phyloP scores from a whole-genome alignment of 768 basidiomycete genomes.

The Fibroporia radiculosa region DNA sequence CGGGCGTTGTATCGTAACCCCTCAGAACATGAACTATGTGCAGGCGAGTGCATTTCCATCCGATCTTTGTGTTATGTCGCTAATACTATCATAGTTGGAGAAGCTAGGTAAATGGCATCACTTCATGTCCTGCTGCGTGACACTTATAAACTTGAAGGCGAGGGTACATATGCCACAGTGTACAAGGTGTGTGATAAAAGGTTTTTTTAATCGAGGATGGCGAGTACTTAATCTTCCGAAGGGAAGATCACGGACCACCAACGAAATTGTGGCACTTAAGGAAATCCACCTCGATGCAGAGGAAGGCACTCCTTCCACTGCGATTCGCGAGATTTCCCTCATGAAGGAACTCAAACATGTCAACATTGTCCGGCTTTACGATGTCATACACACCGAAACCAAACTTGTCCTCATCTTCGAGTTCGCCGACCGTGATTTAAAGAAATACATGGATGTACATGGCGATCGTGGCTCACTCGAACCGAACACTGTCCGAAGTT shows the following conservation, averaged over 20 bases:
- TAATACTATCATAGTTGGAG: slow-evolving; percentile 53
- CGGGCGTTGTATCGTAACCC: too few relatives aligned
- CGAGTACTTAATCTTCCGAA: slow-evolving; percentile 20
- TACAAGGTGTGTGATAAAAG: slow-evolving; percentile 61
- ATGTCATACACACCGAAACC: slow-evolving; percentile 98
- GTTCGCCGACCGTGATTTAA: slow-evolving; percentile 96
- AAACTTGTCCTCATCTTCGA: slow-evolving; percentile 98
- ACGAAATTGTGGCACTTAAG: slow-evolving; percentile 96
- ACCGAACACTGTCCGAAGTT: slow-evolving; percentile 80
- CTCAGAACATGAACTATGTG: slow-evolving; percentile 46
- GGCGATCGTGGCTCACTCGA: slow-evolving; percentile 95
- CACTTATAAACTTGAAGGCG: slow-evolving; percentile 39
- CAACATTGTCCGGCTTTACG: slow-evolving; percentile 97
- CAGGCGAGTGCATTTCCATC: slow-evolving; percentile 30
- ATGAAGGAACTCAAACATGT: slow-evolving; percentile 99
- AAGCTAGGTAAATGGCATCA: slow-evolving; percentile 49
- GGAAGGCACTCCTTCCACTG: slow-evolving; percentile 97
- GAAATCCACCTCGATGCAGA: slow-evolving; percentile 99
- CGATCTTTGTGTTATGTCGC: background rate
- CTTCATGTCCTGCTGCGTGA: slow-evolving; percentile 6
- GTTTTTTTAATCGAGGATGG: background rate
- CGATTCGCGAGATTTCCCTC: slow-evolving; percentile 96
- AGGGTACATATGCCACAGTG: slow-evolving; percentile 95
- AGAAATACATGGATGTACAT: slow-evolving; percentile 98
- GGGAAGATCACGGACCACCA: slow-evolving; percentile 96